Percentiles rank a stretch among this genome's conserved stretches.
Evolutionary conservation across 495 filamentous ascomycete genomes (phyloP).

Genomic region (Usnea hakonensis): DNA sequence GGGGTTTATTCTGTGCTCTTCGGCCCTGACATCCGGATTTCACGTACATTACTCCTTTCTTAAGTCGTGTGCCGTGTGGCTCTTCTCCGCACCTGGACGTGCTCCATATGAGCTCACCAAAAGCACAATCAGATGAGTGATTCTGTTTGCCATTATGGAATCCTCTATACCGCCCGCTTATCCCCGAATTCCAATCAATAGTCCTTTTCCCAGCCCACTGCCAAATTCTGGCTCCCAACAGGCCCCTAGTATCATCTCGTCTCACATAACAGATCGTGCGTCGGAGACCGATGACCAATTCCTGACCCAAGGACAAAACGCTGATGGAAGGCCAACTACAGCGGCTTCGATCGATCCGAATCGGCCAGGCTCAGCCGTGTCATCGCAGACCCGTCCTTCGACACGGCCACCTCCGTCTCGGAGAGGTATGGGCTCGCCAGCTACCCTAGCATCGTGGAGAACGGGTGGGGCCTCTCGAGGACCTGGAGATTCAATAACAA

Average conservation of each 20-base stretch:
- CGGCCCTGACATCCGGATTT: background rate
- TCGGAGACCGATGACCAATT: constrained; percentile 43
- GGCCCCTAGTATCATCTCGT: constrained; percentile 67
- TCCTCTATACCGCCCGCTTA: background rate
- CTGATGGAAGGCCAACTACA: constrained; percentile 33
- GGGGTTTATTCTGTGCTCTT: background rate
- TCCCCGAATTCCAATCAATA: constrained; percentile 16
- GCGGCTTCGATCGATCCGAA: constrained; percentile 25
- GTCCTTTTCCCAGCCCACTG: constrained; percentile 27
- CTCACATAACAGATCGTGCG: constrained; percentile 73
- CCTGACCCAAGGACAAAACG: constrained; percentile 12
- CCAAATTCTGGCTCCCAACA: constrained; percentile 17
- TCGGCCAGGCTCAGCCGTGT: constrained; percentile 32
- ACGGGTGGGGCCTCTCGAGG: constrained; percentile 31
- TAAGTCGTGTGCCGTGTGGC: background rate
- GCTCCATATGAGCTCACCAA: background rate
- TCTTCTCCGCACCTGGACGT: background rate
- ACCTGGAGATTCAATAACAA: constrained; percentile 28
- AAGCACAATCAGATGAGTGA: background rate
- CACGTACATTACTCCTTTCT: background rate
- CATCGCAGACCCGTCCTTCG: constrained; percentile 40
- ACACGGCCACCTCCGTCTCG: constrained; percentile 37
- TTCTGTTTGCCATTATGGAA: constrained; percentile 10
- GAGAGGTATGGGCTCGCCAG: constrained; percentile 34
- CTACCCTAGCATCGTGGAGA: constrained; percentile 25